These are phyloP conservation scores for Calonectria fujianensis DNA, from an alignment of 2,329 filamentous ascomycete genomes.

Conservation along the genomic window DNA sequence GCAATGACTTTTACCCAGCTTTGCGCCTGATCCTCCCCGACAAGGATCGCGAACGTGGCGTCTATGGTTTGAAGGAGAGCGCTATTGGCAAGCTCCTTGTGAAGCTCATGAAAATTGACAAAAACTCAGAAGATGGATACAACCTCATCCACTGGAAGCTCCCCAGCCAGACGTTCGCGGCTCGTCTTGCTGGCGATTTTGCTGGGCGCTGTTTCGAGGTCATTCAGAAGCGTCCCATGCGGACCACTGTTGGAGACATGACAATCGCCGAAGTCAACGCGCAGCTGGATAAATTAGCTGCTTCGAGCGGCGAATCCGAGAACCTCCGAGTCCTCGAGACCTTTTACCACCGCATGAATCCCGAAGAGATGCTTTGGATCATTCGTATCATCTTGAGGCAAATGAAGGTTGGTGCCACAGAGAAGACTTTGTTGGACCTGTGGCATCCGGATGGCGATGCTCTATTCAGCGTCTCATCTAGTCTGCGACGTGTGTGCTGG, in stretches of 20 bases:
- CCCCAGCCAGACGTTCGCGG: conserved; percentile 79
- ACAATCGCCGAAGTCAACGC: conserved; percentile 93
- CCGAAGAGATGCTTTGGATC: conserved; percentile 94
- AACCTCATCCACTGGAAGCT: conserved; percentile 94
- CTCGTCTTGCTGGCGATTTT: conserved; percentile 89
- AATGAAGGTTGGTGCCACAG: conserved; percentile 84
- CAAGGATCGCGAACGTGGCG: conserved; percentile 92
- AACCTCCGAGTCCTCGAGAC: conserved; percentile 87
- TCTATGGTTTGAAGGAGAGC: conserved; percentile 96
- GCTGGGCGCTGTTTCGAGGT: conserved; percentile 92
- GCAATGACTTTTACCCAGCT: conserved; percentile 93
- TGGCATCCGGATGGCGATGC: conserved; percentile 88
- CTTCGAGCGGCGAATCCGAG: conserved; percentile 85
- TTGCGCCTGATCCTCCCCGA: conserved; percentile 93
- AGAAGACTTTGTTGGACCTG: conserved; percentile 89
- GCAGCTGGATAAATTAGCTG: conserved; percentile 85
- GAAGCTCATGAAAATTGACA: conserved; percentile 93
- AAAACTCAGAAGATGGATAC: conserved; percentile 90
- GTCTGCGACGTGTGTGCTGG: conserved; percentile 93
- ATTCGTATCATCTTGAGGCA: conserved; percentile 93
- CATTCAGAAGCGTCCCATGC: conserved; percentile 87
- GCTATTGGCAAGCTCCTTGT: conserved; percentile 93
- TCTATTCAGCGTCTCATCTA: conserved; percentile 93
- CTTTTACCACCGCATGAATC: conserved; percentile 94
- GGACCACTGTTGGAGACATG: conserved; percentile 84